Base-by-base conservation (phyloP, 371 early-diverging fungal genomes). In the Catenaria anguillulae region DNA sequence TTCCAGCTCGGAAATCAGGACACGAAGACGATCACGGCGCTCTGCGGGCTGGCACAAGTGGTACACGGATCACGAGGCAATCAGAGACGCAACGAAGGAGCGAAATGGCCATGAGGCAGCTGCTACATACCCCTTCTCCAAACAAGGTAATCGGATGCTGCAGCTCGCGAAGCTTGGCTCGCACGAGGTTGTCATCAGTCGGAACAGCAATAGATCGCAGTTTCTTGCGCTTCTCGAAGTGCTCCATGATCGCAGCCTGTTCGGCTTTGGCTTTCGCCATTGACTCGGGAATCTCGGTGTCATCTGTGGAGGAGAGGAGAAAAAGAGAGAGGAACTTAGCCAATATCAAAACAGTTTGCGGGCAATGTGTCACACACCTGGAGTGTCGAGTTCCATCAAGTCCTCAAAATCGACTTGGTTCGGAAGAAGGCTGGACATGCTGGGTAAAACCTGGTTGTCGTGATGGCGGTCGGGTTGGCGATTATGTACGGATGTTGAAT, bases 141-240 rank as follows among this genome's bases (percentile, higher is more conserved):
- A 96, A 96, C 2, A 93, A 73, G 64, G 90, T 90, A 60, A 87
- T 82, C 0, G 97, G 97, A 60, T 93, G 87, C 2, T 79, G 82
- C 43, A 85, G 71, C 42, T 89, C 86, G 56, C 90, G 76, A 55
- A 97, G 76, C 60, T 78, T 72, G 40, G 73, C 75, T 26, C 88
- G 72, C 31, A 97, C 96, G 58, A 83, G 77, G 17, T 67, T 67
- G 71, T 97, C 97, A 60, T 91, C 90, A 4, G 97, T 97, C 10
- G 97, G 97, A 0, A 95, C 89, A 8, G 89, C 92, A 8, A 95
- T 66, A 35, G 78, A 70, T 40, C 86, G 75, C 0, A 92, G 92
- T 6, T 87, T 69, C 64, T 84, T 82, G 66, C 84, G 82, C 60
- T 90, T 79, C 60, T 90, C 93, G 66, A 95, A 88, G 68, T 89